phyloP scores from a whole-genome alignment of 495 filamentous ascomycete genomes.

The Penicillium soppii region DNA sequence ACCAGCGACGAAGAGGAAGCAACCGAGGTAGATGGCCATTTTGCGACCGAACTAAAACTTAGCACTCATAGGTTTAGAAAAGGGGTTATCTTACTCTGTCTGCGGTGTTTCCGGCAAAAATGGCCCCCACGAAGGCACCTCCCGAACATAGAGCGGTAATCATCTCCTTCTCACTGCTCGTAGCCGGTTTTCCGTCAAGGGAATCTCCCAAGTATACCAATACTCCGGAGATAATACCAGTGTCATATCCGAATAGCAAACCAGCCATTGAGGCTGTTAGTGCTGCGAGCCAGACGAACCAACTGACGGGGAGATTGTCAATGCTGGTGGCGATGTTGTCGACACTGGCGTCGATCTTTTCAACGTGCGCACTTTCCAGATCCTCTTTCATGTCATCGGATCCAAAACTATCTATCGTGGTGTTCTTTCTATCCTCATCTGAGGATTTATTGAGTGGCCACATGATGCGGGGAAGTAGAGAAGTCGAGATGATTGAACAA shows the following conservation, averaged over 20 bases:
- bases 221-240: constrained; percentile 50
- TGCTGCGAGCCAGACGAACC: constrained; percentile 9
- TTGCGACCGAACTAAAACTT: background rate
- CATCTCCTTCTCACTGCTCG: constrained; percentile 42
- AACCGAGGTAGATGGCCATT: constrained; percentile 46
- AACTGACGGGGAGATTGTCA: background rate
- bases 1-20: constrained; percentile 47
- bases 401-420: background rate
- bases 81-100: constrained; percentile 19
- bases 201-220: constrained; percentile 39
- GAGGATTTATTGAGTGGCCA: background rate
- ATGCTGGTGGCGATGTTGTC: constrained; percentile 1
- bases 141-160: constrained; percentile 48
- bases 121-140: constrained; percentile 50
- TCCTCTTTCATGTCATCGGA: background rate
- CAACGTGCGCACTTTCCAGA: background rate
- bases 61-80: background rate
- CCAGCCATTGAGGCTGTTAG: constrained; percentile 36
- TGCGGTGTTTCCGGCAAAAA: constrained; percentile 47
- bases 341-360: background rate
- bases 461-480: background rate
- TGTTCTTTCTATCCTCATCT: background rate
- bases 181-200: constrained; percentile 27
- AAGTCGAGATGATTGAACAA: background rate
- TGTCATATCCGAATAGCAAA: constrained; percentile 47